Evolutionary conservation across 345 rosid genomes (phyloP), one percentile per base, ranked within the genome.

Genomic region (Turnera subulata): DNA sequence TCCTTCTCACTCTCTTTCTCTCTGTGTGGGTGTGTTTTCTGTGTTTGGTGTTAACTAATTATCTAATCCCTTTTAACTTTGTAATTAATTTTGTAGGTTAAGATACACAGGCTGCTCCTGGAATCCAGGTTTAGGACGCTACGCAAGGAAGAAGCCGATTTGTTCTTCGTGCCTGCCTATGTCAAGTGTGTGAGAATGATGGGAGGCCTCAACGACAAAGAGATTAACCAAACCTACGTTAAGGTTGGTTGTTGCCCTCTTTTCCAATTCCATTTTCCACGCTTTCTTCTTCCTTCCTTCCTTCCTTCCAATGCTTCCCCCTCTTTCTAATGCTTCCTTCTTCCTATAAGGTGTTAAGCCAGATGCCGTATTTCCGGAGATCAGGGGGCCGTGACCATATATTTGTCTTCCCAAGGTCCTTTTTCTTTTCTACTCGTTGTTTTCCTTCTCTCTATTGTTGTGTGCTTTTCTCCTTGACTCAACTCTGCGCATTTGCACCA

Each of bases 301-400:
- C n/a, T n/a, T n/a, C n/a, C n/a, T n/a, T n/a, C n/a, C n/a, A n/a
- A n/a, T n/a, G n/a, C n/a, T n/a, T n/a, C n/a, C n/a, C n/a, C n/a
- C n/a, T n/a, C n/a, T n/a, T n/a, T n/a, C n/a, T n/a, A n/a, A n/a
- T n/a, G n/a, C n/a, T n/a, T 14, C 1, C 13, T 55, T 26, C n/a
- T 46, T 46, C n/a, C 26, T 56, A 50, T 51, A 68, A 93, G 99
- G 86, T 85, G 6, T 77, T 87, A 58, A 85, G 92, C 47, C 99
- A 87, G 73, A 89, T 93, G 99, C 87, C 97, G 0, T 81, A 89
- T 58, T 93, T 93, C 50, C 81, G 97, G 73, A 71, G 81, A 44
- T 89, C 99, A 0, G 95, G 87, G 44, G 99, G 99, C 58, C 96
- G 96, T n/a, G 85, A 93, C 61, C 99, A 93, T 75, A 62, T 93